Percentiles rank a stretch among this genome's conserved stretches.
These are phyloP conservation scores for Dioscorea zingiberensis DNA, from an alignment of 106 monocot species.

Conservation along the genomic window DNA sequence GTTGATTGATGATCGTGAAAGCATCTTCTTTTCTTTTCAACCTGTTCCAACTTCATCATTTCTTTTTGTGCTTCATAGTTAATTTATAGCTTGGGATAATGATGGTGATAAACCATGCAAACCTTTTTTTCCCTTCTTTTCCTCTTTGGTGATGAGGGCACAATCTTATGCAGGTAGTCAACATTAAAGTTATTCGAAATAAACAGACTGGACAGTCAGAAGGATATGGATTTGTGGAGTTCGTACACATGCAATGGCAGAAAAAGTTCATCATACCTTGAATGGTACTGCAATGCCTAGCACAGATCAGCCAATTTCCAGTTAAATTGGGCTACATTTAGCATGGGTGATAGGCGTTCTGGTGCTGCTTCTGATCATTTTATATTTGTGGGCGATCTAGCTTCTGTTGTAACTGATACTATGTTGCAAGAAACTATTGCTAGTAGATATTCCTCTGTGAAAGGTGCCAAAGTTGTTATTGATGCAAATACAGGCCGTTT, in stretches of 20 bases:
- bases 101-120: too few relatives aligned
- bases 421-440: slow-evolving; percentile 62
- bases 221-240: slow-evolving; percentile 85
- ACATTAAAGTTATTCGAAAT: slow-evolving; percentile 74
- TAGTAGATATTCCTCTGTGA: slow-evolving; percentile 61
- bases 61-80: too few relatives aligned
- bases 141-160: too few relatives aligned
- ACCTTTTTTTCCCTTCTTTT: too few relatives aligned
- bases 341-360: slow-evolving; percentile 66
- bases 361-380: slow-evolving; percentile 63
- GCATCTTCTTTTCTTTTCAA: too few relatives aligned
- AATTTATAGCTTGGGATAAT: too few relatives aligned
- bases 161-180: slow-evolving; percentile 24
- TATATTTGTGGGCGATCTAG: slow-evolving; percentile 77
- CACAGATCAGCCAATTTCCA: slow-evolving; percentile 60
- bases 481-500: slow-evolving; percentile 77
- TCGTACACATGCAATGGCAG: slow-evolving; percentile 58
- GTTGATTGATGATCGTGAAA: too few relatives aligned
- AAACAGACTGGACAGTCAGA: slow-evolving; percentile 69
- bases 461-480: slow-evolving; percentile 81
- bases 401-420: slow-evolving; percentile 73
- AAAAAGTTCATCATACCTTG: slow-evolving; percentile 50
- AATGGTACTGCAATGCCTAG: slow-evolving; percentile 61
- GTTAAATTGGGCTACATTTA: slow-evolving; percentile 82
- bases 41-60: too few relatives aligned